phyloP scores from a whole-genome alignment of 2,329 filamentous ascomycete genomes.

The Didymella pinodella region DNA sequence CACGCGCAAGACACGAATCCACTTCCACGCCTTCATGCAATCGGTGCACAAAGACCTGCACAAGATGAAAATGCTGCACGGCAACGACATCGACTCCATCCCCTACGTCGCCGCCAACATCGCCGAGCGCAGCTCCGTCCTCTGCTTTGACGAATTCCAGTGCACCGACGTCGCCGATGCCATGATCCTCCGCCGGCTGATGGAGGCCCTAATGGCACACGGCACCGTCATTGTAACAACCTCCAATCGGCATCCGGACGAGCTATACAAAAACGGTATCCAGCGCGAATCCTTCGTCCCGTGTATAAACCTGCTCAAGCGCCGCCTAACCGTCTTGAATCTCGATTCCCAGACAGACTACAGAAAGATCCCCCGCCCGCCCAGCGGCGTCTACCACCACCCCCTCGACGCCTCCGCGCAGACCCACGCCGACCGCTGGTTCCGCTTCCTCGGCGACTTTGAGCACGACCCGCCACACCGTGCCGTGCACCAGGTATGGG shows the following conservation, averaged over 20 bases:
- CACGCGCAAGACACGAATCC: constrained; percentile 85
- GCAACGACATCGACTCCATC: constrained; percentile 87
- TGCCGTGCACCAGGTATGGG: constrained; percentile 88
- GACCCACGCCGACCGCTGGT: constrained; percentile 92
- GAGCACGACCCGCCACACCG: constrained; percentile 76
- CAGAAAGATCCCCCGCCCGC: constrained; percentile 91
- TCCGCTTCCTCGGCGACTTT: constrained; percentile 88
- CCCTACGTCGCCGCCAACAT: constrained; percentile 96
- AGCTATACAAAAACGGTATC: constrained; percentile 97
- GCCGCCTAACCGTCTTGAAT: constrained; percentile 85
- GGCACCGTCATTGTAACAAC: constrained; percentile 97
- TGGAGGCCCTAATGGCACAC: constrained; percentile 92
- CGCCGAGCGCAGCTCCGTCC: constrained; percentile 80
- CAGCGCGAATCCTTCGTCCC: constrained; percentile 95
- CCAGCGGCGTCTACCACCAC: constrained; percentile 92
- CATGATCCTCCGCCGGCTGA: constrained; percentile 90
- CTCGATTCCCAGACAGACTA: constrained; percentile 96
- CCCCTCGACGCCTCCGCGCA: constrained; percentile 80
- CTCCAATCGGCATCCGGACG: constrained; percentile 93
- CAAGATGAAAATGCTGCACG: constrained; percentile 86
- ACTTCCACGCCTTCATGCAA: constrained; percentile 99
- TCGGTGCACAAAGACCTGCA: constrained; percentile 92
- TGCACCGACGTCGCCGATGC: constrained; percentile 98
- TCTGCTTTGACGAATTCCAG: constrained; percentile 99
- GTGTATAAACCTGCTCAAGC: constrained; percentile 90